Evolutionary conservation across 2,329 filamentous ascomycete species (phyloP).

Genomic region (Calycina marina): DNA sequence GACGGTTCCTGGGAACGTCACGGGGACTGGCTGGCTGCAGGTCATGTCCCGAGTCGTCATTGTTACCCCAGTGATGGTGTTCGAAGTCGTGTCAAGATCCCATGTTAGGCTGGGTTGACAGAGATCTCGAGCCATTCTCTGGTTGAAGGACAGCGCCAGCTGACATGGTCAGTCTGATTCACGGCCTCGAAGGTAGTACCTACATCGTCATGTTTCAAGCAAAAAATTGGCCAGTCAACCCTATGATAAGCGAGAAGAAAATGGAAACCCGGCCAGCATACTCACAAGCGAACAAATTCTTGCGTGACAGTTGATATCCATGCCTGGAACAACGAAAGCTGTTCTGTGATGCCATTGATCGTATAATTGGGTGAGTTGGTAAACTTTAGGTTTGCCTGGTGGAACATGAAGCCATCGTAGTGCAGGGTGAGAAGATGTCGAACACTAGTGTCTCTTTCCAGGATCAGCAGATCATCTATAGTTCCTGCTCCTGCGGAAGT

Average conservation of each 20-base stretch:
- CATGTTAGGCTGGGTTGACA: slow-evolving; percentile 12
- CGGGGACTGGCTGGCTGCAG: slow-evolving; percentile 13
- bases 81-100: slow-evolving; percentile 5
- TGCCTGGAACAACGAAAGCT: slow-evolving; percentile 4
- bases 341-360: slow-evolving; percentile 4
- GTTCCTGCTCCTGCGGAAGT: slow-evolving; percentile 38
- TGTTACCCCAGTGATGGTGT: slow-evolving; percentile 14
- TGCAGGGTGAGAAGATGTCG: slow-evolving; percentile 39
- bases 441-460: slow-evolving; percentile 36
- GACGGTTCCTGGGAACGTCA: slow-evolving; percentile 23
- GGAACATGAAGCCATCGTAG: slow-evolving; percentile 28
- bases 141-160: slow-evolving; percentile 28
- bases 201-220: slow-evolving; percentile 40
- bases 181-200: no score
- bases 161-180: no score
- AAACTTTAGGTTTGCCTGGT: slow-evolving; percentile 27
- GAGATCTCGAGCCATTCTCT: slow-evolving; percentile 25
- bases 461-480: slow-evolving; percentile 34
- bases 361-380: slow-evolving; percentile 3
- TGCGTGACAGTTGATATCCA: slow-evolving; percentile 4
- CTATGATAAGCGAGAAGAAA: background rate
- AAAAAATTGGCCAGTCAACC: slow-evolving; percentile 35
- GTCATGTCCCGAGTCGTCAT: slow-evolving; percentile 27
- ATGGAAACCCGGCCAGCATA: no score
- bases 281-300: slow-evolving; percentile 6